Conservation (phyloP, 768 basidiomycete genomes). For the Trametopsis cervina region DNA sequence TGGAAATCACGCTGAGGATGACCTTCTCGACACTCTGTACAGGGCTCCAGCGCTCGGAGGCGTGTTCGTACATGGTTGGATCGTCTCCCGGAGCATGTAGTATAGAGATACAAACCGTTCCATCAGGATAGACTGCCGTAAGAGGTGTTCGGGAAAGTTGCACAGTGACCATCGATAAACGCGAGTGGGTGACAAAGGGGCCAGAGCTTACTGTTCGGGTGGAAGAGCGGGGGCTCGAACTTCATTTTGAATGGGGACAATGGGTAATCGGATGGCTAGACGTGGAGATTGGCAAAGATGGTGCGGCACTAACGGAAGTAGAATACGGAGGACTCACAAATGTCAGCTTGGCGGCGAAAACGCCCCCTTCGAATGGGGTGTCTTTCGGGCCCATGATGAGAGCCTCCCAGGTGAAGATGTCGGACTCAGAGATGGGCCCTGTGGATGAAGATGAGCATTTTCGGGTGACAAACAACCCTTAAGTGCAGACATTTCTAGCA, state of each 20-base stretch:
- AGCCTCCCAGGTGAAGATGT: slow-evolving; percentile 96
- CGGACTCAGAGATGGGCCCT: slow-evolving; percentile 87
- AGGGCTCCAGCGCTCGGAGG: slow-evolving; percentile 97
- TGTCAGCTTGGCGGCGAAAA: slow-evolving; percentile 86
- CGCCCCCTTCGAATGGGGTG: slow-evolving; percentile 94
- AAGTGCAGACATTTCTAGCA: slow-evolving; percentile 25
- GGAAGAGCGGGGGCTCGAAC: slow-evolving; percentile 94
- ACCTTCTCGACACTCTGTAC: slow-evolving; percentile 98
- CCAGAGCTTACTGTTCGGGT: slow-evolving; percentile 89
- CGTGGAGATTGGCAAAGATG: neutral
- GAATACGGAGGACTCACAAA: slow-evolving; percentile 58
- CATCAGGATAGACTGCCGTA: slow-evolving; percentile 82
- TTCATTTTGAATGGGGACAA: slow-evolving; percentile 99
- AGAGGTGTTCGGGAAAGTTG: neutral
- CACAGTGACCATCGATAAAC: neutral
- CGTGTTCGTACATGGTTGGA: slow-evolving; percentile 89
- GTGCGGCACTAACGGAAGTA: neutral
- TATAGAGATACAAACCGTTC: slow-evolving; percentile 97
- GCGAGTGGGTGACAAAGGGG: too few species aligned
- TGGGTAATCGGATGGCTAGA: slow-evolving; percentile 87
- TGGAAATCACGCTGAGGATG: slow-evolving; percentile 90
- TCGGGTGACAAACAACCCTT: slow-evolving; percentile 2
- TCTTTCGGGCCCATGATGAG: slow-evolving; percentile 91
- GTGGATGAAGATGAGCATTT: slow-evolving; percentile 6
- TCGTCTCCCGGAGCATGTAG: slow-evolving; percentile 91